These are phyloP conservation scores for Eutrema yunnanense DNA, from an alignment of 345 rosid genomes.

Conservation along the genomic window DNA sequence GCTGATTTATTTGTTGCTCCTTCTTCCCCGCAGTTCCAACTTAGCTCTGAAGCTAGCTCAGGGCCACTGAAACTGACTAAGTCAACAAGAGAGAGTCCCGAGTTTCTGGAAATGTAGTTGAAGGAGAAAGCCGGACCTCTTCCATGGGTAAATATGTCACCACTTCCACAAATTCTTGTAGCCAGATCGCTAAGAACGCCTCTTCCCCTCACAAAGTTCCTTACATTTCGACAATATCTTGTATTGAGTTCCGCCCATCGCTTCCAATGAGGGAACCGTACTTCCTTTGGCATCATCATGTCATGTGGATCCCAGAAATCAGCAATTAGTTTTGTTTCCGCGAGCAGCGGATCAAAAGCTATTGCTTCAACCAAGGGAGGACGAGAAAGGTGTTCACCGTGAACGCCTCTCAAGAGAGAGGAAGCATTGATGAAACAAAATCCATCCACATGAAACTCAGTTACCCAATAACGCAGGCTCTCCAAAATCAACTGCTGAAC, in stretches of 20 bases:
- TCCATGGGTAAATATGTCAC: slow-evolving; percentile 71
- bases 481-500: slow-evolving; percentile 72
- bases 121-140: slow-evolving; percentile 89
- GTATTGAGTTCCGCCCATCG: slow-evolving; percentile 76
- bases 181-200: slow-evolving; percentile 71
- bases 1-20: slow-evolving; percentile 65
- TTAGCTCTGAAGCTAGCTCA: slow-evolving; percentile 53
- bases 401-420: slow-evolving; percentile 55
- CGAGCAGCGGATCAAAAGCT: slow-evolving; percentile 81
- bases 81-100: slow-evolving; percentile 83
- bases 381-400: slow-evolving; percentile 66
- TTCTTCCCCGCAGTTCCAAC: slow-evolving; percentile 97
- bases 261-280: slow-evolving; percentile 83
- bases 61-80: slow-evolving; percentile 73
- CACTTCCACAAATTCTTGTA: slow-evolving; percentile 89
- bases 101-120: slow-evolving; percentile 63
- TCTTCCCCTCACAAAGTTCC: slow-evolving; percentile 71
- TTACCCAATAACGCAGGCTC: slow-evolving; percentile 79
- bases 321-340: slow-evolving; percentile 67
- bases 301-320: slow-evolving; percentile 69
- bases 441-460: slow-evolving; percentile 84
- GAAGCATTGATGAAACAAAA: slow-evolving; percentile 82
- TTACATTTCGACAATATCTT: slow-evolving; percentile 55
- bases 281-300: slow-evolving; percentile 33
- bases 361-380: slow-evolving; percentile 89